These are phyloP conservation scores for Hanseniaspora thailandica DNA, from an alignment of 805 yeast species.

Conservation along the genomic window DNA sequence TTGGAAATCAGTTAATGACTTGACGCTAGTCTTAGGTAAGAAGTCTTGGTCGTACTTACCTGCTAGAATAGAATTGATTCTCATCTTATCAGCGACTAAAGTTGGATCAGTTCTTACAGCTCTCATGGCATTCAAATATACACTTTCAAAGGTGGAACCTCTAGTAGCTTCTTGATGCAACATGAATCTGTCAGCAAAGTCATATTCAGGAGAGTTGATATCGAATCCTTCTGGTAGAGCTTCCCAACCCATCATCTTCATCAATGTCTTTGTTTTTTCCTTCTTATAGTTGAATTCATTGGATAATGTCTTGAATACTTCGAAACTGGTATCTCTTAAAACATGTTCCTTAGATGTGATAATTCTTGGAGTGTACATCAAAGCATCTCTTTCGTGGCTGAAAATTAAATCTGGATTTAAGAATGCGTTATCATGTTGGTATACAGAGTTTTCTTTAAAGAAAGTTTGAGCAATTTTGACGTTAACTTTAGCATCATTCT, in stretches of 20 bases:
- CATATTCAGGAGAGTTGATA: slow-evolving; percentile 1
- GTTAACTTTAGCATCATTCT: slow-evolving; percentile 10
- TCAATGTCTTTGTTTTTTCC: slow-evolving; percentile 7
- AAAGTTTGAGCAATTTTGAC: slow-evolving; percentile 8
- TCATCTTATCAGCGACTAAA: neutral
- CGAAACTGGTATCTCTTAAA: slow-evolving; percentile 12
- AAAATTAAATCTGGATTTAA: slow-evolving; percentile 8
- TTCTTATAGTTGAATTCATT: slow-evolving; percentile 5
- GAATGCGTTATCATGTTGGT: slow-evolving; percentile 5
- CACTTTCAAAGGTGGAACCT: slow-evolving; percentile 8
- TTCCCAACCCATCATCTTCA: slow-evolving; percentile 1
- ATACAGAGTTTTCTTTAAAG: slow-evolving; percentile 2
- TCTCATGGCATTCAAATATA: slow-evolving; percentile 3
- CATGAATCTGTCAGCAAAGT: slow-evolving; percentile 11
- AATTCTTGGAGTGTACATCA: slow-evolving; percentile 9
- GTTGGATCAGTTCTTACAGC: neutral
- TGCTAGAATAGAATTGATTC: slow-evolving; percentile 8
- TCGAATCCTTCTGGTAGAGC: slow-evolving; percentile 8
- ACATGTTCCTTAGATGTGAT: slow-evolving; percentile 13
- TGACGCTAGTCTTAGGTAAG: neutral
- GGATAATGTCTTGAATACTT: slow-evolving; percentile 2
- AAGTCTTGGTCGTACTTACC: slow-evolving; percentile 11
- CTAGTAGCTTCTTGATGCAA: neutral
- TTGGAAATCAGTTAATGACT: slow-evolving; percentile 1
- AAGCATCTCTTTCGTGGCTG: slow-evolving; percentile 1